Base-by-base conservation (phyloP, 371 early-diverging fungal genomes). In the Rhizomucor miehei region DNA sequence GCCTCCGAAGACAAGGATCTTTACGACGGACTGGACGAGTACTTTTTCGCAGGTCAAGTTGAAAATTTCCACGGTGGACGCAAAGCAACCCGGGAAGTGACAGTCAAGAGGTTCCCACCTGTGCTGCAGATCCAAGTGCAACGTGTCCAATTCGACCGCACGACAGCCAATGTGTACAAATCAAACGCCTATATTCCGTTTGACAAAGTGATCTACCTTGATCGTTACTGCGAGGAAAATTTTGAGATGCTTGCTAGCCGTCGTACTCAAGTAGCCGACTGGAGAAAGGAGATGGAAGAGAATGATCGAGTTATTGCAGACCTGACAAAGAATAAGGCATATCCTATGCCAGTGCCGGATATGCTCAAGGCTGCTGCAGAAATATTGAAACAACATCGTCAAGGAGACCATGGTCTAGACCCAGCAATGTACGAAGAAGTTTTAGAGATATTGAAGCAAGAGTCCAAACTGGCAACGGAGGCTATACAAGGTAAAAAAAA, bases 111-210 rank as follows among this genome's bases (percentile, higher is more conserved):
- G 2, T 67, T 83, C 40, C 89, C 89, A 10, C 86, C 87, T 6
- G 63, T 89, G 3, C 61, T 89, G 20, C 85, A 84, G 50, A 73
- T 89, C 16, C 73, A 81, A 34, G 73, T 88, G 3, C 81, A 84
- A 82, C 73, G 89, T 5, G 87, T 83, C 6, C 84, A 85, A 73
- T 89, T 79, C 60, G 81, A 87, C 72, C 67, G 84, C 19, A 66
- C 73, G 5, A 78, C 77, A 10, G 60, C 67, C n/a, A 71, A 72
- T 37, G 74, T 82, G 10, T 83, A 83, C 66, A 89, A 89, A 57
- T 78, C 80, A 21, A 81, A 89, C 66, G 80, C 77, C 3, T 86
- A 75, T 60, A 57, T 87, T 21, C 65, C 73, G 23, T 82, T 82
- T 54, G 71, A 78, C 12, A 71, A 77, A 46, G 61, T 44, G 1